Conservation (phyloP, 23 red algal genomes). For the Pyropia yezoensis region DNA sequence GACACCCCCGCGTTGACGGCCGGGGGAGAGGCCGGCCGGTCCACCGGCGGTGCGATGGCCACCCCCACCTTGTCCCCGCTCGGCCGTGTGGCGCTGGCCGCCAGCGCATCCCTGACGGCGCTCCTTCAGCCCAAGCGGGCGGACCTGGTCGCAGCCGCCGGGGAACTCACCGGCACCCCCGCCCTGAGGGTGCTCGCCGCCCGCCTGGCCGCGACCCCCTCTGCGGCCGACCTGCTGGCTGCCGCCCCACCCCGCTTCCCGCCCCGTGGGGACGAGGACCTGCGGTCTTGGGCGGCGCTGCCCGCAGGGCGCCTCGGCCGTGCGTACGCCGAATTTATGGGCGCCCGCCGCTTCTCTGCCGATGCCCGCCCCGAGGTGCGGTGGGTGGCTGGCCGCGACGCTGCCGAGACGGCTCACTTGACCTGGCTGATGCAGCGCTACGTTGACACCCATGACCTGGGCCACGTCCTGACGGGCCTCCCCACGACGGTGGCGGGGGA, state of each 20-base stretch:
- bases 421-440: slow-evolving; percentile 85
- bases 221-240: slow-evolving; percentile 22
- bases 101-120: slow-evolving; percentile 27
- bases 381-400: slow-evolving; percentile 31
- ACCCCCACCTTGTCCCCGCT: slow-evolving; percentile 21
- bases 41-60: not conserved
- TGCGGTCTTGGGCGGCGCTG: slow-evolving; percentile 1
- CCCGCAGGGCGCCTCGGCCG: slow-evolving; percentile 42
- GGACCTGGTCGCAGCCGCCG: slow-evolving; percentile 74
- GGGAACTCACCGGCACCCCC: slow-evolving; percentile 41
- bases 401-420: slow-evolving; percentile 1
- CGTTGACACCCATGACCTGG: slow-evolving; percentile 80
- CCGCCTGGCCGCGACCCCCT: slow-evolving; percentile 1
- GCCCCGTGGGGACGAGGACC: slow-evolving; percentile 2
- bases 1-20: too few relatives aligned
- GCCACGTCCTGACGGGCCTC: slow-evolving; percentile 79
- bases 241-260: slow-evolving; percentile 37
- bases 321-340: slow-evolving; percentile 78
- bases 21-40: too few relatives aligned
- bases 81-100: slow-evolving; percentile 35
- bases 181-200: slow-evolving; percentile 10
- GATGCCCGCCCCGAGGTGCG: slow-evolving; percentile 39
- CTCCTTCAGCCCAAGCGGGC: slow-evolving; percentile 57
- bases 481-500: slow-evolving; percentile 77
- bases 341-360: slow-evolving; percentile 30